Percentiles rank a stretch among this genome's conserved stretches.
phyloP scores from a whole-genome alignment of 768 basidiomycete genomes.

The Auricularia auricula-judae region DNA sequence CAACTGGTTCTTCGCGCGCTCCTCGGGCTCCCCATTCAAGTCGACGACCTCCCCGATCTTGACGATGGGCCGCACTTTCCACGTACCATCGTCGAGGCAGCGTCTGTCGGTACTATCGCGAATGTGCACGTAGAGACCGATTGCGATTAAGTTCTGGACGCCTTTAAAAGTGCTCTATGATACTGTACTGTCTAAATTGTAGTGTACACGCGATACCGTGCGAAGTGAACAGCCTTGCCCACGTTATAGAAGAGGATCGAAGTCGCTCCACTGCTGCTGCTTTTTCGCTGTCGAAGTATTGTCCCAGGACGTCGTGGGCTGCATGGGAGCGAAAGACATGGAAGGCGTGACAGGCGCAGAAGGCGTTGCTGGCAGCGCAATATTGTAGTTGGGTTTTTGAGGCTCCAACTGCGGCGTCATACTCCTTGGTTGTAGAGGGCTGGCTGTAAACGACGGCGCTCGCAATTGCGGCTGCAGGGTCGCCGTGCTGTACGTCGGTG shows the following conservation, averaged over 20 bases:
- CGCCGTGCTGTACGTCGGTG: not conserved
- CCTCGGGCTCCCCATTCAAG: conserved; percentile 32
- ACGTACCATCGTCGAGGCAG: conserved; percentile 8
- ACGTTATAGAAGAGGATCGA: conserved; percentile 57
- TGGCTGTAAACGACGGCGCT: not conserved
- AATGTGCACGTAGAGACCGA: not conserved
- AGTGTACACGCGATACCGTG: not conserved
- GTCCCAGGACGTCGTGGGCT: conserved; percentile 13
- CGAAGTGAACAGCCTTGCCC: not conserved
- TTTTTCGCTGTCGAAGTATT: conserved; percentile 29
- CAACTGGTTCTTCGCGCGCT: conserved; percentile 51
- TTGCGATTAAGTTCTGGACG: no score
- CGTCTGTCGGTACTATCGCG: not conserved
- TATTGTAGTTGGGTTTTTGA: conserved; percentile 18
- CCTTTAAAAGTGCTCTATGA: not conserved
- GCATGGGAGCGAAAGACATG: conserved; percentile 16
- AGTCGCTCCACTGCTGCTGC: conserved; percentile 66
- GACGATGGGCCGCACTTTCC: conserved; percentile 4
- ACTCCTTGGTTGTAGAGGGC: not conserved
- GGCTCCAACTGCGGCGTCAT: not conserved
- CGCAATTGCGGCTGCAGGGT: not conserved
- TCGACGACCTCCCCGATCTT: conserved; percentile 21
- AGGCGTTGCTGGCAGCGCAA: conserved; percentile 16
- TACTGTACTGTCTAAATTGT: not conserved
- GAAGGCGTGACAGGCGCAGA: conserved; percentile 10